These are phyloP conservation scores for Aspergillaceae sp. DNA, from an alignment of 2,329 filamentous ascomycete genomes.

Conservation along the genomic window DNA sequence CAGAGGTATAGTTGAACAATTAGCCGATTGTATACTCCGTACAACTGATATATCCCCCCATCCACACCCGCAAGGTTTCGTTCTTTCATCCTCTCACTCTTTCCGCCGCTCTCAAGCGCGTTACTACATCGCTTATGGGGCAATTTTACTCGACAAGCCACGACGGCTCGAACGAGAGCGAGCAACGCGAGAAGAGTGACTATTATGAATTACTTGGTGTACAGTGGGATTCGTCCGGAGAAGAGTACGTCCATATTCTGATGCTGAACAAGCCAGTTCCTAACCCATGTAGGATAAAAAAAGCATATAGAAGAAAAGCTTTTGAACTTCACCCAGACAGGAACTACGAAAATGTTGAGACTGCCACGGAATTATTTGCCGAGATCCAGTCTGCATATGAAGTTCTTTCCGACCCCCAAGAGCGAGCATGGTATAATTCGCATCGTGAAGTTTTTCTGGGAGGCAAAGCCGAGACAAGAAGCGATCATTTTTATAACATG, in stretches of 20 bases:
- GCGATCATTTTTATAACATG: slow-evolving; percentile 58
- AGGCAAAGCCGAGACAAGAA: slow-evolving; percentile 44
- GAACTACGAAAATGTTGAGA: slow-evolving; percentile 77
- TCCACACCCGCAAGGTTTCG: too few species aligned
- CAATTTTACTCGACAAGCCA: slow-evolving; percentile 35
- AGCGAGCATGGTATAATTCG: slow-evolving; percentile 95
- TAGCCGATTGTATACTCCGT: background rate
- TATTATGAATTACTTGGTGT: slow-evolving; percentile 73
- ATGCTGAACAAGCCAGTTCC: slow-evolving; percentile 3
- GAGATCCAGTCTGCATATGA: slow-evolving; percentile 91
- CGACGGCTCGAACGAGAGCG: slow-evolving; percentile 11
- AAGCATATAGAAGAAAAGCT: slow-evolving; percentile 81
- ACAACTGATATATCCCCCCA: too few species aligned
- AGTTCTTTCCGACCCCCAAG: slow-evolving; percentile 89
- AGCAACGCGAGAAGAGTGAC: slow-evolving; percentile 25
- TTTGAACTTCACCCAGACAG: slow-evolving; percentile 92
- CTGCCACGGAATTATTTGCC: slow-evolving; percentile 76
- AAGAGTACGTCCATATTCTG: slow-evolving; percentile 53
- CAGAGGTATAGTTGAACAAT: too few species aligned
- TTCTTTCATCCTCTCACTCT: background rate
- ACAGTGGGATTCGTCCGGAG: slow-evolving; percentile 63
- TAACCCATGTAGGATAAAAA: slow-evolving; percentile 61
- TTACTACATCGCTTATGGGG: slow-evolving; percentile 25
- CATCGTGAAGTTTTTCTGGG: slow-evolving; percentile 78
- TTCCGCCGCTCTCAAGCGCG: background rate